These are phyloP conservation scores for Trametopsis cervina DNA, from an alignment of 768 basidiomycete species.

Conservation along the genomic window DNA sequence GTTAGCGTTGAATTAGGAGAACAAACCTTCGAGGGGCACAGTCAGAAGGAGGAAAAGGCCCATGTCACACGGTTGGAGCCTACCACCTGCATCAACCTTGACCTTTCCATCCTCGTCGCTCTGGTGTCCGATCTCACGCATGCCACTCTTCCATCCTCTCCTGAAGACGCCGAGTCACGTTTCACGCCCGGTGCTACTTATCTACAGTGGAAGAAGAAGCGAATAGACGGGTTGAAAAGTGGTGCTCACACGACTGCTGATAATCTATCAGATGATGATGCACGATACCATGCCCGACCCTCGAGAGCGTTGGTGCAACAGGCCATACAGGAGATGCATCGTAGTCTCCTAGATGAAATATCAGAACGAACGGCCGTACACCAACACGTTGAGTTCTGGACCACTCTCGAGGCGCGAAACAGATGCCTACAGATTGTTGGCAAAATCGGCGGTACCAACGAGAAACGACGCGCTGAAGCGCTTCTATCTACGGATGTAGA, in stretches of 20 bases:
- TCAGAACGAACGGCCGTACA: constrained; percentile 33
- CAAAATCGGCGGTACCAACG: constrained; percentile 71
- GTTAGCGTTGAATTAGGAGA: constrained; percentile 65
- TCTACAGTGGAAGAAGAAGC: constrained; percentile 49
- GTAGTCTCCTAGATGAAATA: constrained; percentile 56
- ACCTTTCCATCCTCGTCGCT: constrained; percentile 80
- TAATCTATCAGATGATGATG: constrained; percentile 6
- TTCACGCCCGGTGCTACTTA: constrained; percentile 58
- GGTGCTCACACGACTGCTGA: background rate
- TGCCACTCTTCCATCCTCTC: constrained; percentile 47
- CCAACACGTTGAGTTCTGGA: constrained; percentile 59
- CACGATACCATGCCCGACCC: constrained; percentile 37
- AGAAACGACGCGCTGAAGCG: constrained; percentile 56
- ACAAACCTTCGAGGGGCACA: too few species aligned
- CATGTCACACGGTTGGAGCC: constrained; percentile 27
- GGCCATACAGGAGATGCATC: constrained; percentile 66
- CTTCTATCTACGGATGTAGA: constrained; percentile 35
- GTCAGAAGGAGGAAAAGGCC: too few species aligned
- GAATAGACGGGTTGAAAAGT: constrained; percentile 13
- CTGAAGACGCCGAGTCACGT: constrained; percentile 52
- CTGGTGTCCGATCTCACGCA: constrained; percentile 81
- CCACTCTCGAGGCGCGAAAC: constrained; percentile 67
- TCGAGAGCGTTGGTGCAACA: constrained; percentile 68
- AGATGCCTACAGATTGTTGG: constrained; percentile 70
- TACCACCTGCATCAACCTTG: constrained; percentile 64